Conservation (phyloP, 352 stramenopile species). For the Globisporangium cederbergense region DNA sequence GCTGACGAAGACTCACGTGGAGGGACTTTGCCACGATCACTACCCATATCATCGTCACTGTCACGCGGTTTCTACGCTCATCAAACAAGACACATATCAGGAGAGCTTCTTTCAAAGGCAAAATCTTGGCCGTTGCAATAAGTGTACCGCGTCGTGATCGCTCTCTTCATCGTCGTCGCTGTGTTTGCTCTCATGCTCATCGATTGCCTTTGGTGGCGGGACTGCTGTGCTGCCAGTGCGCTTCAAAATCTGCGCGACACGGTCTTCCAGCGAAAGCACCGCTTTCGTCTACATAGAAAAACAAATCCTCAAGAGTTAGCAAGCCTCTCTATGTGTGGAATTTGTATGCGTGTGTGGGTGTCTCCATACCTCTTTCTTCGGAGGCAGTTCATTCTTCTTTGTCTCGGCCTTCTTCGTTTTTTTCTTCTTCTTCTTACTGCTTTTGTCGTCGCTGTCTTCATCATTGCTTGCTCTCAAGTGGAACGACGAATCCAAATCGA, state of each 20-base stretch:
- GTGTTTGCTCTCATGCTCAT: constrained; percentile 25
- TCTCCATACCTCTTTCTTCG: constrained; percentile 25
- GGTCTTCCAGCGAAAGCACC: constrained; percentile 59
- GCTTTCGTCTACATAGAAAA: constrained; percentile 19
- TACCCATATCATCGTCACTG: not conserved
- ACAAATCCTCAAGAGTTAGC: not conserved
- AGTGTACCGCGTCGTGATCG: constrained; percentile 6
- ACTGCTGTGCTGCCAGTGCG: constrained; percentile 61
- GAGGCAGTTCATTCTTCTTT: constrained; percentile 20
- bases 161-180: constrained; percentile 18
- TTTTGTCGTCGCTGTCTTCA: constrained; percentile 11
- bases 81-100: not conserved
- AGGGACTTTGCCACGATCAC: not conserved
- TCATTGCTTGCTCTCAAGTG: constrained; percentile 27
- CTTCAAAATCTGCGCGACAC: constrained; percentile 72
- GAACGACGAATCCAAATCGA: constrained; percentile 50
- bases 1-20: not conserved
- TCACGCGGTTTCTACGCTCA: constrained; percentile 5
- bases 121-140: not conserved
- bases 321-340: not conserved
- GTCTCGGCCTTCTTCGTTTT: constrained; percentile 28
- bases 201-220: constrained; percentile 13
- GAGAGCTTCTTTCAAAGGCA: not conserved
- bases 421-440: constrained; percentile 12
- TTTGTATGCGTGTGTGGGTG: not conserved